Evolutionary conservation across 495 filamentous ascomycete species (phyloP), one percentile per base, ranked within the genome.

Genomic region (Rusavskia elegans): DNA sequence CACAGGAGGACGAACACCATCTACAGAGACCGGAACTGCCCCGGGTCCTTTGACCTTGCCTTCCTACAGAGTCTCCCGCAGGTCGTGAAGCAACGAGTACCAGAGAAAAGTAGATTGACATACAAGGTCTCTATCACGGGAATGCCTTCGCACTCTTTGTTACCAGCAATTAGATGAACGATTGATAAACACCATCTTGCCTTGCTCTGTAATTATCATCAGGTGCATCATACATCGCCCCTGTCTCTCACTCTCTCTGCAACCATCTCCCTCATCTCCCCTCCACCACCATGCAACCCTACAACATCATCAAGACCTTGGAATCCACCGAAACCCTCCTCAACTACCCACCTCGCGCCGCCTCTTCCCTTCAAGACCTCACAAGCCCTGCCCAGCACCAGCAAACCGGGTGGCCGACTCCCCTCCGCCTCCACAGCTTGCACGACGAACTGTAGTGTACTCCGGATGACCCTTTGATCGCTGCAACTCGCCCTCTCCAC

Each of bases 401-500:
- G 66, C 61, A 98, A 64, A 4, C 92, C 92, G 0, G 93, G 92
- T 35, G 92, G 92, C 37, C 93, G 73, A 49, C 82, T 87, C 0
- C 92, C 92, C 57, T 89, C 86, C 54, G 85, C 83, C 65, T 96
- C 89, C 53, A 98, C 81, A 1, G 92, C 92, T 48, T 79, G 71
- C 37, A 73, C 82, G 7, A 96, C 84, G 60, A 83, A 74, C 55
- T 82, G 76, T 36, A 98, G 61, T 5, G 87, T 94, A 2, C 87
- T 87, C 48, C 92, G 73, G 37, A 97, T 87, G 32, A 97, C 87
- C 21, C 92, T 72, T 71, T 97, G 93, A 63, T 98, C 92, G 0
- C 87, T 81, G 64, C 92, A 98, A 40, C 83, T 89, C 0, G 92
- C 92, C n/a, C 92, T 73, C 64, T 98, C 92, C 39, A 98, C 72